These are phyloP conservation scores for Jatropha podagrica DNA, from an alignment of 441 rosid genomes.

Conservation along the genomic window DNA sequence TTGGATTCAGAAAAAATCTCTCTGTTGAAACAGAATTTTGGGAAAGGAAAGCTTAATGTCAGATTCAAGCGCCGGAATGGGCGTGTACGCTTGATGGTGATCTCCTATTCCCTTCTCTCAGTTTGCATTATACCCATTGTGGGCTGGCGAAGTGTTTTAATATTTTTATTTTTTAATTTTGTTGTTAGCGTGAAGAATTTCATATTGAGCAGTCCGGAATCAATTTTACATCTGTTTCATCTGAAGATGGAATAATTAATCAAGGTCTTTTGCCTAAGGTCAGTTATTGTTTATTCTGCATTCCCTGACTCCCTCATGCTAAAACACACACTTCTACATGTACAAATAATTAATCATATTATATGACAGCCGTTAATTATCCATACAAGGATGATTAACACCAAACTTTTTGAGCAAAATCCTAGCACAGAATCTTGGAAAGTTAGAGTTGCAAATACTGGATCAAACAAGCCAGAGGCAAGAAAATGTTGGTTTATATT, in stretches of 20 bases:
- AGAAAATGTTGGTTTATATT: not conserved
- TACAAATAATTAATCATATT: not conserved
- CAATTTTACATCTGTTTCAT: constrained; percentile 54
- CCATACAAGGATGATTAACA: not conserved
- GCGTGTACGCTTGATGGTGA: constrained; percentile 74
- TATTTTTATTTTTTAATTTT: constrained; percentile 11
- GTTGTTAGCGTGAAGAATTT: constrained; percentile 67
- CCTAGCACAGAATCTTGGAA: not conserved
- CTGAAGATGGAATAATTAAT: constrained; percentile 41
- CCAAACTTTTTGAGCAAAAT: not conserved
- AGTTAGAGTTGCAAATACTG: not conserved
- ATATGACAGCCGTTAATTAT: not conserved
- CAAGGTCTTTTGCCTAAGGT: constrained; percentile 82
- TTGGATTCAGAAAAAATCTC: constrained; percentile 51
- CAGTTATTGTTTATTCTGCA: constrained; percentile 17
- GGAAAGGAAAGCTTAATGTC: constrained; percentile 64
- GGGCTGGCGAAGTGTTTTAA: constrained; percentile 17
- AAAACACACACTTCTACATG: not conserved
- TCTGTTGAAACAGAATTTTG: constrained; percentile 45
- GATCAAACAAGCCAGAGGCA: not conserved
- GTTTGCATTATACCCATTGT: not conserved
- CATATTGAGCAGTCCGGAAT: constrained; percentile 54
- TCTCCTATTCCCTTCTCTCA: not conserved
- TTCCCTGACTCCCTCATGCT: not conserved
- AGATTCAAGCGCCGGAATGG: constrained; percentile 89